Evolutionary conservation across 768 basidiomycete species (phyloP).

Genomic region (Lactifluus pinguis): DNA sequence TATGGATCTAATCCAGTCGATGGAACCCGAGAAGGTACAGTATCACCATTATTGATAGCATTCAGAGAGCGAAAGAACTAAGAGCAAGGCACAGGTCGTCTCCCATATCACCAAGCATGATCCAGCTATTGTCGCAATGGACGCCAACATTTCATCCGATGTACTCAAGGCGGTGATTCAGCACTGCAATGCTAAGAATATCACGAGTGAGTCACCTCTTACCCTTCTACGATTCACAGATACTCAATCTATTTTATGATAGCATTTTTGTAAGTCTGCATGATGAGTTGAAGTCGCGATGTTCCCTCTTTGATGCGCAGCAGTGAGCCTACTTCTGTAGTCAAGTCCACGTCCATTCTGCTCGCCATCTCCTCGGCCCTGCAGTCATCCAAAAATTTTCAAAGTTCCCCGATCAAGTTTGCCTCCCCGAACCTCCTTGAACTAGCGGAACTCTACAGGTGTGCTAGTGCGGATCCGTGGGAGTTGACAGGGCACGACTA

Average conservation of each 20-base stretch:
- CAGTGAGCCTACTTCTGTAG: constrained; percentile 90
- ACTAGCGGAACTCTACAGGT: constrained; percentile 49
- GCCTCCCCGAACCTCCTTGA: constrained; percentile 84
- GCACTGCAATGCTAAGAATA: constrained; percentile 38
- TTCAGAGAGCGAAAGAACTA: background rate
- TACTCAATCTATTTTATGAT: background rate
- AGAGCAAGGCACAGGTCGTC: constrained; percentile 37
- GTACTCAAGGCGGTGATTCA: constrained; percentile 43
- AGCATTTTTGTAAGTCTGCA: constrained; percentile 69
- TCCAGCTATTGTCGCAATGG: constrained; percentile 59
- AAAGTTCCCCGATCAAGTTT: constrained; percentile 48
- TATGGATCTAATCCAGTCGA: constrained; percentile 59
- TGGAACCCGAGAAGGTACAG: constrained; percentile 44
- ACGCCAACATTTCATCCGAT: constrained; percentile 61
- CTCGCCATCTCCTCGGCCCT: constrained; percentile 43
- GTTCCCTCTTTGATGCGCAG: background rate
- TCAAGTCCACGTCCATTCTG: constrained; percentile 66
- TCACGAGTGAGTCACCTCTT: constrained; percentile 41
- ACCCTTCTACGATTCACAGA: background rate
- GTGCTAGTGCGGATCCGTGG: constrained; percentile 36
- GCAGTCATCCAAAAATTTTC: constrained; percentile 17
- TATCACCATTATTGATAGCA: constrained; percentile 8
- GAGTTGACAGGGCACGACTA: constrained; percentile 42
- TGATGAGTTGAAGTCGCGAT: background rate
- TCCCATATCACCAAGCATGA: constrained; percentile 36